These are phyloP conservation scores for Hsuehochloa calcarea DNA, from an alignment of 176 grass and related monocot genomes.

Conservation along the genomic window DNA sequence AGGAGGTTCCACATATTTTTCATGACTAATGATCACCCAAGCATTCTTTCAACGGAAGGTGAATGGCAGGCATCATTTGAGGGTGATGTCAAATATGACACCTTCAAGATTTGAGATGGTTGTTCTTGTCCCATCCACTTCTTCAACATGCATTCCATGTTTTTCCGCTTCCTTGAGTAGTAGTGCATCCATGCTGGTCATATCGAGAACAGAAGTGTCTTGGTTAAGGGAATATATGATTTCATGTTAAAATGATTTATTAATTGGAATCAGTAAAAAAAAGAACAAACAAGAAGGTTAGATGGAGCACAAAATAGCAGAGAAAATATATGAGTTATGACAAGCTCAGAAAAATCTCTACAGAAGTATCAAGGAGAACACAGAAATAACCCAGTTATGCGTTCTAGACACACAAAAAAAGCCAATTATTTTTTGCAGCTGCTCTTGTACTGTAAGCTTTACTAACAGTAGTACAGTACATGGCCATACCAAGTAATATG, in stretches of 20 bases:
- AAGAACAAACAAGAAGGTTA: background rate
- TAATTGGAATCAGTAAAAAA: background rate
- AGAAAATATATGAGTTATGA: background rate
- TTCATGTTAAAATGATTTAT: background rate
- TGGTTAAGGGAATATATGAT: background rate
- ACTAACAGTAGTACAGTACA: background rate
- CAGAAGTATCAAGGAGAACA: background rate
- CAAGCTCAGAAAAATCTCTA: background rate
- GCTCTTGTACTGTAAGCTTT: background rate
- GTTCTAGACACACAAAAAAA: background rate
- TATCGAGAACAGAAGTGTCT: background rate
- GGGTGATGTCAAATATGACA: constrained; percentile 76
- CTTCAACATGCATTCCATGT: constrained; percentile 58
- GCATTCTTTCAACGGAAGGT: background rate
- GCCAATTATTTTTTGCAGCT: background rate
- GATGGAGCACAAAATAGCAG: background rate
- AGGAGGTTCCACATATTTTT: background rate
- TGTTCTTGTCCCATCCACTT: constrained; percentile 72
- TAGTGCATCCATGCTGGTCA: constrained; percentile 78
- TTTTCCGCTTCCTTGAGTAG: constrained; percentile 61
- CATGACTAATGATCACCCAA: constrained; percentile 10
- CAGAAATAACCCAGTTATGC: background rate
- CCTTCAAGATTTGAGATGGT: constrained; percentile 70
- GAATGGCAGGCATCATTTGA: constrained; percentile 31
- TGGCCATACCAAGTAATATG: constrained; percentile 16